A percentile compares a stretch with the other conserved stretches of the same genome.
Conservation (phyloP, 495 filamentous ascomycete species). For the Amniculicola lignicola region DNA sequence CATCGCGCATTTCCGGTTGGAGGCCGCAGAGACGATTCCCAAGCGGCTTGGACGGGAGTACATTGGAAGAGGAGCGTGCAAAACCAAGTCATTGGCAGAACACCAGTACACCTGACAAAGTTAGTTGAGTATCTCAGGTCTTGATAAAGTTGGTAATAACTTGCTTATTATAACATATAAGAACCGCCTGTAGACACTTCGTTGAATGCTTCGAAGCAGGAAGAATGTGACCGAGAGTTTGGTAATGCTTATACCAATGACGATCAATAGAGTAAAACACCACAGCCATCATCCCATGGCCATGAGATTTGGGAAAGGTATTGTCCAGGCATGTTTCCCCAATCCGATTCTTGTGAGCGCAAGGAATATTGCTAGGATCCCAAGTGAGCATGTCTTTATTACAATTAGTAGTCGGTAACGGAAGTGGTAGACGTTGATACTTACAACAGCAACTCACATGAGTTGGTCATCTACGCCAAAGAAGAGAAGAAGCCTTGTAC, state of each 20-base stretch:
- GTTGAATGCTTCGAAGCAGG: conserved; percentile 5
- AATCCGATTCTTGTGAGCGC: neutral
- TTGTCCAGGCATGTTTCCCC: neutral
- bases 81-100: neutral
- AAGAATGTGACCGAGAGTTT: conserved; percentile 9
- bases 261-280: neutral
- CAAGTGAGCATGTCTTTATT: neutral
- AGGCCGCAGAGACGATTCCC: neutral
- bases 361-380: neutral
- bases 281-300: neutral
- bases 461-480: conserved; percentile 12
- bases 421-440: neutral
- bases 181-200: neutral
- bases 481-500: conserved; percentile 7
- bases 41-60: conserved; percentile 5
- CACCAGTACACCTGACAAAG: neutral
- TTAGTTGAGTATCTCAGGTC: neutral
- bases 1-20: neutral
- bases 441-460: conserved; percentile 3
- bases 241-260: conserved; percentile 5
- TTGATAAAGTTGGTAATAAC: no score
- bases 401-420: neutral
- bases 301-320: neutral
- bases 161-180: conserved; percentile 5
- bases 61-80: conserved; percentile 8